These are phyloP conservation scores for Daldinia decipiens DNA, from an alignment of 495 filamentous ascomycete genomes.

Conservation along the genomic window DNA sequence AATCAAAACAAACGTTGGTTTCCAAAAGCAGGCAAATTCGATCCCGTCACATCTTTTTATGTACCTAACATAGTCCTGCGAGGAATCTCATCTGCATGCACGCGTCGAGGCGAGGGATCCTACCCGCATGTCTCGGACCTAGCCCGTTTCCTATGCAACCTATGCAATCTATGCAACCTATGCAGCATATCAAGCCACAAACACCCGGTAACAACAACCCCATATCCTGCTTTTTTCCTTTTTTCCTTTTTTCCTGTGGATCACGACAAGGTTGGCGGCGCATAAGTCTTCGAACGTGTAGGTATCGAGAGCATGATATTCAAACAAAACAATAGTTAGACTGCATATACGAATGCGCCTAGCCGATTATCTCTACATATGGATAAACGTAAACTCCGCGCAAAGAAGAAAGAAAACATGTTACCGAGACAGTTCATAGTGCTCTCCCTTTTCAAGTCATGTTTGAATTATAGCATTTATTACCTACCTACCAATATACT, in stretches of 20 bases:
- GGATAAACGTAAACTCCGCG: neutral
- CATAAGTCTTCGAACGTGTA: neutral
- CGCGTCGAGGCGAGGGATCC: conserved; percentile 1
- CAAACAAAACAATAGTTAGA: neutral
- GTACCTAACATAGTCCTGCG: neutral
- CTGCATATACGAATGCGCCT: neutral
- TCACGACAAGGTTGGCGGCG: neutral
- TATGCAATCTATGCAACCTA: neutral
- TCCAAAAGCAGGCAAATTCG: conserved; percentile 38
- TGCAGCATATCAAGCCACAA: conserved; percentile 4
- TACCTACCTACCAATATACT: conserved; percentile 3
- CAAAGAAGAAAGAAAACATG: too few relatives aligned
- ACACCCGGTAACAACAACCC: neutral
- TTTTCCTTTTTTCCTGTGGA: neutral
- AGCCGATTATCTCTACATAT: neutral
- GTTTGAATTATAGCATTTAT: neutral
- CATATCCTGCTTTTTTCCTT: neutral
- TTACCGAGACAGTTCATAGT: neutral
- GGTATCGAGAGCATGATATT: neutral
- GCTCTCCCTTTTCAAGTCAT: neutral
- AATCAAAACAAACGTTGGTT: conserved; percentile 42
- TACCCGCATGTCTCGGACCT: conserved; percentile 18
- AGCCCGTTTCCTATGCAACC: conserved; percentile 3
- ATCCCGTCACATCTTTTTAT: conserved; percentile 14
- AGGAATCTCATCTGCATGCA: conserved; percentile 7